Base-by-base conservation (phyloP, 805 yeast species). In the Zygosaccharomyces bisporus region DNA sequence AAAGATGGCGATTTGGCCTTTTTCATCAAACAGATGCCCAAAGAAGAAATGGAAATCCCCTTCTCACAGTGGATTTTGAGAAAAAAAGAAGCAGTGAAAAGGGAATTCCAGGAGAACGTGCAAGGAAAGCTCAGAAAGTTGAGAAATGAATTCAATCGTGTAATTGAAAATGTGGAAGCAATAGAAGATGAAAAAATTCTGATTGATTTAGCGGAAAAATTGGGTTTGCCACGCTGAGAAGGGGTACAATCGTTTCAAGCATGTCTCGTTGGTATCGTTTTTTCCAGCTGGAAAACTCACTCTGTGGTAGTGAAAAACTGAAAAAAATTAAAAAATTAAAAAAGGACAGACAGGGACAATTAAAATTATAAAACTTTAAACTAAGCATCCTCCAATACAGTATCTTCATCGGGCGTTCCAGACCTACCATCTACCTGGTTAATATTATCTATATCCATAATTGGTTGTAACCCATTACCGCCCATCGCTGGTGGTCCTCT, bases 21-120 rank as follows among this genome's bases (percentile, higher is more conserved):
- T 39, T 84, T 84, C 54, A 77, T 83, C 5, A 72, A 80, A 1
- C 79, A 78, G 34, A 79, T 85, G 78, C 90, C 91, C 0, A 79
- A 75, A 23, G 76, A 75, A 19, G 89, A 85, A 56, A 69, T 85
- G 52, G 70, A 76, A 9, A 79, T 82, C 83, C 77, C 84, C 0
- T 75, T 87, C n/a, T 71, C 73, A 39, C 77, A 83, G 47, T 88
- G 95, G 95, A 64, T 85, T 4, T 59, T 69, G 25, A 68, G 69
- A 21, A 73, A 74, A 21, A 70, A 80, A 27, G 68, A 71, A 4
- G 64, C 60, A 24, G 71, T 84, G 70, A 61, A 80, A 16, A 56
- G 64, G 13, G 68, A 69, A 12, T 76, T 81, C 53, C 72, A 69
- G 34, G 57, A 53, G 1, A 81, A 81, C 45, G 73, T 77, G 33